Conservation (phyloP, 2,329 filamentous ascomycete species). For the Diplodia scrobiculata region DNA sequence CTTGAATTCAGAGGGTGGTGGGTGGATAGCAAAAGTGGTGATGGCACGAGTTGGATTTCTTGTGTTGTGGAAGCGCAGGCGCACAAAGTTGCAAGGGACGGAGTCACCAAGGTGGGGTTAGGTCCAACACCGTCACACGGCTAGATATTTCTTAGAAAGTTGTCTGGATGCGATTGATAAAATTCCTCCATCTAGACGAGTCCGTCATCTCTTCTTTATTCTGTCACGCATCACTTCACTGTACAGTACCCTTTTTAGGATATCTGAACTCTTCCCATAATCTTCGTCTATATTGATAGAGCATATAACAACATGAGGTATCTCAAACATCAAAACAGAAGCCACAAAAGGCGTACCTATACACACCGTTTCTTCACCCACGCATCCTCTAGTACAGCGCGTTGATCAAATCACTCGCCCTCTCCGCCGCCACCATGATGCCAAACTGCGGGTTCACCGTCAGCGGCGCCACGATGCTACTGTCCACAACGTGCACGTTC, state of each 20-base stretch:
- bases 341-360: neutral
- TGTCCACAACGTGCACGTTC: slow-evolving; percentile 58
- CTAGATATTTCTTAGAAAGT: too few relatives aligned
- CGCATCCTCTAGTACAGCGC: slow-evolving; percentile 30
- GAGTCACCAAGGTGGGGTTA: too few relatives aligned
- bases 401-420: slow-evolving; percentile 54
- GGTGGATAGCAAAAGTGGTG: too few relatives aligned
- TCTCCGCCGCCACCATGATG: slow-evolving; percentile 58
- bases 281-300: neutral
- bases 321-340: neutral
- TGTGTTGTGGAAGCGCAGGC: too few relatives aligned
- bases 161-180: too few relatives aligned
- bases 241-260: neutral
- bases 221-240: neutral
- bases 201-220: neutral
- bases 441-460: slow-evolving; percentile 60
- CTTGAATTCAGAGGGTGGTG: too few relatives aligned
- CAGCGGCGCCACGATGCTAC: slow-evolving; percentile 54
- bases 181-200: neutral
- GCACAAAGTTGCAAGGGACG: too few relatives aligned
- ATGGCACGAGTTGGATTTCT: too few relatives aligned
- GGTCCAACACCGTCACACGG: too few relatives aligned
- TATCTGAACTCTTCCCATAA: neutral
- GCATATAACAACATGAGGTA: neutral
- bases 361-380: neutral